A percentile compares a stretch with the other conserved stretches of the same genome.
Conservation (phyloP, 495 filamentous ascomycete species). For the Penicillium lividum region DNA sequence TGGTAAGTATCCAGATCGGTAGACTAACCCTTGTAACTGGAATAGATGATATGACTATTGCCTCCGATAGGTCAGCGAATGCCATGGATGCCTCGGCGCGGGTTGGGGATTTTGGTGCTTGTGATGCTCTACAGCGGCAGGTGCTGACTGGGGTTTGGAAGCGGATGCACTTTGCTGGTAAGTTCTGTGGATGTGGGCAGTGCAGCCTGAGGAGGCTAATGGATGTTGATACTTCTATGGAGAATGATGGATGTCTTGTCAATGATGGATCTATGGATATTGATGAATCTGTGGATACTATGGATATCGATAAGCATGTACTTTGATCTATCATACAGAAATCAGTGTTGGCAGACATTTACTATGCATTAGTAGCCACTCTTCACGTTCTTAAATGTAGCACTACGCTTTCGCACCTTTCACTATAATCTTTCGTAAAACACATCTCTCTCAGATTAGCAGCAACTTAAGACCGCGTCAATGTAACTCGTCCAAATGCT, state of each 20-base stretch:
- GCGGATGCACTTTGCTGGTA: background rate
- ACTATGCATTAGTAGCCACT: no score
- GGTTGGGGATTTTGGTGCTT: background rate
- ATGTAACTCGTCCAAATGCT: no score
- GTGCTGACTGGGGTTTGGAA: background rate
- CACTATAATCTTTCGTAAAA: no score
- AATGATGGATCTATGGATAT: no score
- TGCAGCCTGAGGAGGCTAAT: background rate
- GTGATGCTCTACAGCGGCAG: background rate
- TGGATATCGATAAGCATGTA: no score
- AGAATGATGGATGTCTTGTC: background rate
- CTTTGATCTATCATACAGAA: no score
- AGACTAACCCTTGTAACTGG: background rate
- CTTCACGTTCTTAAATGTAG: no score
- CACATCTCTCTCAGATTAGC: no score
- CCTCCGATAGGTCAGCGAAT: background rate
- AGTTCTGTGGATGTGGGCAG: background rate
- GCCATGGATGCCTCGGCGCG: background rate
- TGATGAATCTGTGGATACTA: no score
- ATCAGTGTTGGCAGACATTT: no score
- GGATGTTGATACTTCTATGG: background rate
- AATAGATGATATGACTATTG: background rate
- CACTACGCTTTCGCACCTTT: no score
- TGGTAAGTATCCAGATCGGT: slow-evolving; percentile 1
- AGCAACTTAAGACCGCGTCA: no score